Conservation (phyloP, 2,329 filamentous ascomycete species). For the Colletotrichum cuscutae region DNA sequence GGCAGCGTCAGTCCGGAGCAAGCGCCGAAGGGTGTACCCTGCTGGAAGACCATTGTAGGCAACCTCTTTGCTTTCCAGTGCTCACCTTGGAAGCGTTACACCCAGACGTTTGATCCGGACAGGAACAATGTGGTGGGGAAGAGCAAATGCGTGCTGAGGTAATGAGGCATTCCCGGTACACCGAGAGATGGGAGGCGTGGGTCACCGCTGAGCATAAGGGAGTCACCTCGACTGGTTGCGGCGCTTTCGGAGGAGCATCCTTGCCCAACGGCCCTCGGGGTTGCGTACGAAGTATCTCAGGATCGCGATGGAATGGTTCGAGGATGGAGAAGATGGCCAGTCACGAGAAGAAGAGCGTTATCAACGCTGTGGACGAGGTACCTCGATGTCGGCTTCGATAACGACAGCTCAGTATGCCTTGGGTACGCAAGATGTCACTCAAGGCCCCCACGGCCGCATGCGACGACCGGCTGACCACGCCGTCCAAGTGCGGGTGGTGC, state of each 20-base stretch:
- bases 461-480: slow-evolving; percentile 25
- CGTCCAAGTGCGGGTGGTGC: slow-evolving; percentile 31
- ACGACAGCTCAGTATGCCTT: slow-evolving; percentile 1
- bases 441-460: slow-evolving; percentile 28
- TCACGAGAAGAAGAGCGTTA: slow-evolving; percentile 9
- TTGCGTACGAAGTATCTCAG: background rate
- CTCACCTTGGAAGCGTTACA: background rate
- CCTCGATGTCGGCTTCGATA: background rate
- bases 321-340: slow-evolving; percentile 14
- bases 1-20: background rate
- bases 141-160: slow-evolving; percentile 8
- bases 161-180: slow-evolving; percentile 3
- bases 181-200: slow-evolving; percentile 8
- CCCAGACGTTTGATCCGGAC: slow-evolving; percentile 5
- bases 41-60: background rate
- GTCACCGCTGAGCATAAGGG: background rate
- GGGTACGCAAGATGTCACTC: slow-evolving; percentile 1
- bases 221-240: slow-evolving; percentile 12
- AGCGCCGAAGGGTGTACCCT: background rate
- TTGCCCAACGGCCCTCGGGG: slow-evolving; percentile 5
- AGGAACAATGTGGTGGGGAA: background rate
- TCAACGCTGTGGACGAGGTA: slow-evolving; percentile 19
- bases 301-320: slow-evolving; percentile 12
- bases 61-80: background rate
- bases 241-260: slow-evolving; percentile 21